phyloP scores from a whole-genome alignment of 2,329 filamentous ascomycete genomes.

The Helicocarpus griseus region DNA sequence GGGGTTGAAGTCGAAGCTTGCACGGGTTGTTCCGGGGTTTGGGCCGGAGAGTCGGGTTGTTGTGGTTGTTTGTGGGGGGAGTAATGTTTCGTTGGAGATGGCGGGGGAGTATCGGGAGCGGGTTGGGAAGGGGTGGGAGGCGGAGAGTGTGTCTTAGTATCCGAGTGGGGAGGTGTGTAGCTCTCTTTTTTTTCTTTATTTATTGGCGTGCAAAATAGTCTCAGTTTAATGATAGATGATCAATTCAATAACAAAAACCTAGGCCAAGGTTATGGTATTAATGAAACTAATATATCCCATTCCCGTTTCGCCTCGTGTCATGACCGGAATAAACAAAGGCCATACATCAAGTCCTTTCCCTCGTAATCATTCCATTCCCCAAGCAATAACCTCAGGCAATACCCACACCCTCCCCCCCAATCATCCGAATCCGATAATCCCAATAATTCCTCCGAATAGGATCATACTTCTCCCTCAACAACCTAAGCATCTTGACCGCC shows the following conservation, averaged over 20 bases:
- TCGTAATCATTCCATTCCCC: not conserved
- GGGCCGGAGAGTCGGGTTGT: conserved; percentile 64
- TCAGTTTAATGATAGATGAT: no score
- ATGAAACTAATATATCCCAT: no score
- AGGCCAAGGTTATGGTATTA: no score
- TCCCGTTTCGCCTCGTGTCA: no score
- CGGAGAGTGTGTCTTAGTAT: not conserved
- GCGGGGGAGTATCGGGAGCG: conserved; percentile 48
- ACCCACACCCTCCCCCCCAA: conserved; percentile 20
- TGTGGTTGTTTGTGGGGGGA: conserved; percentile 74
- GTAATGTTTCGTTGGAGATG: conserved; percentile 53
- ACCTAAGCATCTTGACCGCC: conserved; percentile 59
- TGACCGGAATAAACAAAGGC: no score
- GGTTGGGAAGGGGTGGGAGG: conserved; percentile 31
- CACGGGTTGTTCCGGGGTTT: conserved; percentile 53
- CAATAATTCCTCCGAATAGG: conserved; percentile 86
- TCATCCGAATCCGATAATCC: conserved; percentile 58
- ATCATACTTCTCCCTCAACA: conserved; percentile 80
- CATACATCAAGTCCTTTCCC: not conserved
- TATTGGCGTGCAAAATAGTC: no score
- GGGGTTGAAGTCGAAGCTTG: conserved; percentile 38
- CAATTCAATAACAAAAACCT: no score
- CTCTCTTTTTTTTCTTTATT: not conserved
- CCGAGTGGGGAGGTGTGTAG: not conserved
- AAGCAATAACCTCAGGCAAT: not conserved